Evolutionary conservation across 2,329 filamentous ascomycete species (phyloP), one percentile per base, ranked within the genome.

Genomic region (Pseudogymnoascus sp.): DNA sequence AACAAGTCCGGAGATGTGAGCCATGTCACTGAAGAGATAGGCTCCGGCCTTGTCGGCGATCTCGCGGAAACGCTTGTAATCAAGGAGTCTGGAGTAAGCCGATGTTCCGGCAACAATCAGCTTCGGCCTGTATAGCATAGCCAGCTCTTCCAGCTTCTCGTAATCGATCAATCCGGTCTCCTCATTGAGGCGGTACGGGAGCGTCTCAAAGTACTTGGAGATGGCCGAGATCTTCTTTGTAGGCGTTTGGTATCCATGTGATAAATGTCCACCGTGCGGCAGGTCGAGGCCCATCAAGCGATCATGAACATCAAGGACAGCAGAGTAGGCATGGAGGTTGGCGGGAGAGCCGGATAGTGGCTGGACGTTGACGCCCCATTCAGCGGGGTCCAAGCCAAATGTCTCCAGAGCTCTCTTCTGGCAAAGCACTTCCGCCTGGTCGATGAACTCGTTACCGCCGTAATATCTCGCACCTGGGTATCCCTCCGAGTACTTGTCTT

Each of bases 301-400:
- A 72, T 97, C 95, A 77, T 99, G 95, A 23, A 91, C 88, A 69
- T 93, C 86, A 79, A 97, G 88, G 63, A 99, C 81, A 64, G 95
- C 95, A 21, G 93, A 96, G 78, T 97, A 97, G 68, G 96, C 93
- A 70, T 88, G 86, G 46, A 91, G 78, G 71, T 91, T 90, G 42
- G 88, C 88, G 25, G 88, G 88, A 34, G 86, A 88, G 62, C 88
- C 73, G 60, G 73, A 74, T 7, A 73, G 63, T 65, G 72, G 83
- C 75, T 97, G 93, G 23, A 97, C 93, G 72, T 97, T 97, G 73
- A 97, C 93, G 66, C 95, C 93, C 93, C 93, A 97, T 78, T 96
- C 87, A 75, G 90, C 88, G 23, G 88, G 79, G 70, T 92, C 88
- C 62, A 97, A 79, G 31, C 88, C 86, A 76, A 96, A 97, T 0